phyloP scores from a whole-genome alignment of 2,329 filamentous ascomycete genomes.

The Cercospora sesami region DNA sequence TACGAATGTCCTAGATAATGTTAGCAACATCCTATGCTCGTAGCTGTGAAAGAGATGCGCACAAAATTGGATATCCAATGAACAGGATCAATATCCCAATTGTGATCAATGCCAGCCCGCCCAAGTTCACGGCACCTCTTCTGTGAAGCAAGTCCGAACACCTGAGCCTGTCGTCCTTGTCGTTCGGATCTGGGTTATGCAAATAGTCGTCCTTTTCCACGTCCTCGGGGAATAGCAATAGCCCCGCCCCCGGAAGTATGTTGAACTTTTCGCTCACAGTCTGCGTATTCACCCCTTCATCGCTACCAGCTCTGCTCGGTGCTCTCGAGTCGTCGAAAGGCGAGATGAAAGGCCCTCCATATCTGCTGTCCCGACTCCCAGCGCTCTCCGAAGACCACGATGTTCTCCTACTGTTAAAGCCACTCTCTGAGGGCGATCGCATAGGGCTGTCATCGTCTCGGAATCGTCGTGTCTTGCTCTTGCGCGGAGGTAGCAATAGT shows the following conservation, averaged over 20 bases:
- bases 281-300: constrained; percentile 68
- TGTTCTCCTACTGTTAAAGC: constrained; percentile 60
- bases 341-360: constrained; percentile 49
- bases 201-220: constrained; percentile 72
- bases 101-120: constrained; percentile 60
- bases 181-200: constrained; percentile 68
- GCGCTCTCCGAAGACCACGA: constrained; percentile 64
- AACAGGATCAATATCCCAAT: constrained; percentile 65
- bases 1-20: constrained; percentile 56
- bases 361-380: constrained; percentile 55
- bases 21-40: constrained; percentile 16
- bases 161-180: constrained; percentile 58
- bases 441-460: constrained; percentile 55
- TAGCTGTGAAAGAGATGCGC: constrained; percentile 37
- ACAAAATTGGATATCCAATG: constrained; percentile 70
- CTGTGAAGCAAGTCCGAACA: constrained; percentile 64
- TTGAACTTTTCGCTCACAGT: constrained; percentile 74
- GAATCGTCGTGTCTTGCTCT: constrained; percentile 51
- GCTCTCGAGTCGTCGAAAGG: constrained; percentile 63
- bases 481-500: constrained; percentile 52
- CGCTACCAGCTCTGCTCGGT: constrained; percentile 61
- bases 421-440: constrained; percentile 53
- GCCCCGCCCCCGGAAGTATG: constrained; percentile 65
- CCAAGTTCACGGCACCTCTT: constrained; percentile 64
- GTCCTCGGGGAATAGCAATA: constrained; percentile 69